These are phyloP conservation scores for Piromyces sp. DNA, from an alignment of 192 early-diverging fungal genomes.

Conservation along the genomic window DNA sequence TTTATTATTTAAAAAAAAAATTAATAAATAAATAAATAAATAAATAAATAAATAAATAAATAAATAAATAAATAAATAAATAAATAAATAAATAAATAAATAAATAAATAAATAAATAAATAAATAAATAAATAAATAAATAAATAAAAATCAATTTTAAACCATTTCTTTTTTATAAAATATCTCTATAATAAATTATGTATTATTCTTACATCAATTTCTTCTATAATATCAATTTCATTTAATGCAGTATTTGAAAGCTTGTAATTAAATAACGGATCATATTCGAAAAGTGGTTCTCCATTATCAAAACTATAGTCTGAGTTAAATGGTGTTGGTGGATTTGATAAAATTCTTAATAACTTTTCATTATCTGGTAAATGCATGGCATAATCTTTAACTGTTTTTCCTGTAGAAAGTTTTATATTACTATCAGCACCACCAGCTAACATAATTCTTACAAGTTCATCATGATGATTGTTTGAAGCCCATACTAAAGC, in stretches of 20 bases:
- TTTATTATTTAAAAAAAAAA: too few species aligned
- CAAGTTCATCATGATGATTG: constrained; percentile 56
- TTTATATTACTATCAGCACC: constrained; percentile 54
- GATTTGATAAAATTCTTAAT: neutral
- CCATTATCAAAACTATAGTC: neutral
- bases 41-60: too few species aligned
- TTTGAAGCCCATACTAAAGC: constrained; percentile 80
- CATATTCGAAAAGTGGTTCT: neutral
- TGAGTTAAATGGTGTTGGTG: neutral
- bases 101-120: too few species aligned
- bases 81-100: too few species aligned
- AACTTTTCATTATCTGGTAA: neutral
- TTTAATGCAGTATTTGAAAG: neutral
- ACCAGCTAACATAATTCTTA: constrained; percentile 52
- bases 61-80: too few species aligned
- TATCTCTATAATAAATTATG: too few species aligned
- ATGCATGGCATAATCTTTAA: constrained; percentile 39
- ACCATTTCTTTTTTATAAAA: too few species aligned
- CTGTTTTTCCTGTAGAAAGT: constrained; percentile 52
- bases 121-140: too few species aligned
- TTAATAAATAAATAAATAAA: too few species aligned
- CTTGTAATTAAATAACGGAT: neutral
- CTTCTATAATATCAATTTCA: neutral
- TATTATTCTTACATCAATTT: neutral
- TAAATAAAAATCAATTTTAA: too few species aligned